These are phyloP conservation scores for Dothideomycetes sp. DNA, from an alignment of 2,329 filamentous ascomycete species.

Conservation along the genomic window DNA sequence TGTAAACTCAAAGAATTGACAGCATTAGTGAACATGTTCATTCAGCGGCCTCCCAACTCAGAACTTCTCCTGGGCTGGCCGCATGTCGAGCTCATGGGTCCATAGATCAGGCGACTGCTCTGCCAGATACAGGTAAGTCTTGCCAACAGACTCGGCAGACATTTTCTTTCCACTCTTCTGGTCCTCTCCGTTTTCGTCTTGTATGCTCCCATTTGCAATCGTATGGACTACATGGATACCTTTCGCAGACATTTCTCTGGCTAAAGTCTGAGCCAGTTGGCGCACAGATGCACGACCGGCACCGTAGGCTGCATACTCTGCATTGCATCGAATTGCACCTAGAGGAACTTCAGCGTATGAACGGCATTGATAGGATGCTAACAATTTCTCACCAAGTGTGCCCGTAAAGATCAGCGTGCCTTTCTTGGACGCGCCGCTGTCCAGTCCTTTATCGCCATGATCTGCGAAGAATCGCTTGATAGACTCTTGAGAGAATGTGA, in stretches of 20 bases:
- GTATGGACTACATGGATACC: conserved; percentile 50
- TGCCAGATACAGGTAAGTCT: conserved; percentile 43
- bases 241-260: conserved; percentile 45
- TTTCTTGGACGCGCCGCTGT: conserved; percentile 40
- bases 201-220: conserved; percentile 45
- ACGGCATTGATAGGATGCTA: not conserved
- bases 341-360: not conserved
- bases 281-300: conserved; percentile 41
- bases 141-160: conserved; percentile 46
- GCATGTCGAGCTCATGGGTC: conserved; percentile 43
- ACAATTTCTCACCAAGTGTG: conserved; percentile 24
- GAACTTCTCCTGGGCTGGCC: conserved; percentile 39
- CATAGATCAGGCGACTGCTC: conserved; percentile 39
- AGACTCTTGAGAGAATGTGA: conserved; percentile 44
- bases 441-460: conserved; percentile 36
- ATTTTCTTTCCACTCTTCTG: conserved; percentile 43
- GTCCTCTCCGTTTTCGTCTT: conserved; percentile 39
- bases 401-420: conserved; percentile 48
- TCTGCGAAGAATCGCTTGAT: conserved; percentile 41
- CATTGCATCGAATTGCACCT: conserved; percentile 39
- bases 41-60: too few relatives aligned
- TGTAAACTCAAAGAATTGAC: too few relatives aligned
- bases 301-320: conserved; percentile 45
- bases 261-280: conserved; percentile 45
- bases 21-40: too few relatives aligned